These are phyloP conservation scores for Yamadazyma spencermartinsiae DNA, from an alignment of 1,139 yeast species.

Conservation along the genomic window DNA sequence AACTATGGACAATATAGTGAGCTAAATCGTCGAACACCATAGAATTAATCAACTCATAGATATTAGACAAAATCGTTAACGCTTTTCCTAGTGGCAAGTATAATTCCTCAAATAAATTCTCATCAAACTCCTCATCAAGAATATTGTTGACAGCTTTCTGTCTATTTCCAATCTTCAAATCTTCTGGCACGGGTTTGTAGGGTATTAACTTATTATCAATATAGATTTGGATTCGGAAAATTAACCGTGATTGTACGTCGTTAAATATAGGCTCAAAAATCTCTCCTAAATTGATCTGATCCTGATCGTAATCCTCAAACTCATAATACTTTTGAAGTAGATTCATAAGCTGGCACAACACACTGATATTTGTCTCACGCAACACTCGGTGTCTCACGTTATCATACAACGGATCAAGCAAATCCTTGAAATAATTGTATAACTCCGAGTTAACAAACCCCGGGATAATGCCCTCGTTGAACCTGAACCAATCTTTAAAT, in stretches of 20 bases:
- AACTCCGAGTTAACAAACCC: slow-evolving; percentile 31
- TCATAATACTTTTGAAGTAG: slow-evolving; percentile 70
- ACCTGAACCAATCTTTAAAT: slow-evolving; percentile 53
- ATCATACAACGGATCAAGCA: slow-evolving; percentile 80
- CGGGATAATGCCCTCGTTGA: slow-evolving; percentile 16
- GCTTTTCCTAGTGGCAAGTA: slow-evolving; percentile 79
- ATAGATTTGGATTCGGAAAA: slow-evolving; percentile 73
- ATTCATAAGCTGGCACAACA: slow-evolving; percentile 74
- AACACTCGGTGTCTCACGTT: slow-evolving; percentile 62
- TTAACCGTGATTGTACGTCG: slow-evolving; percentile 77
- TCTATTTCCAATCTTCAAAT: slow-evolving; percentile 56
- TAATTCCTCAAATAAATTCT: slow-evolving; percentile 49
- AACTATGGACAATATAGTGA: slow-evolving; percentile 80
- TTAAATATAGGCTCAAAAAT: slow-evolving; percentile 70
- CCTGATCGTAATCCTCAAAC: slow-evolving; percentile 49
- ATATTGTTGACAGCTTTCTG: slow-evolving; percentile 28
- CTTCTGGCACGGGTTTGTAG: slow-evolving; percentile 68
- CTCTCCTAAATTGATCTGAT: slow-evolving; percentile 46
- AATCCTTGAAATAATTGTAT: slow-evolving; percentile 56
- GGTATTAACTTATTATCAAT: slow-evolving; percentile 67
- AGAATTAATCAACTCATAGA: slow-evolving; percentile 75
- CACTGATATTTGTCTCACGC: slow-evolving; percentile 64
- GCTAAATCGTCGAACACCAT: slow-evolving; percentile 87
- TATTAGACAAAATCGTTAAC: slow-evolving; percentile 67
- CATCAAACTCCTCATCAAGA: slow-evolving; percentile 36